These are phyloP conservation scores for Brettanomyces custersianus DNA, from an alignment of 805 yeast species.

Conservation along the genomic window DNA sequence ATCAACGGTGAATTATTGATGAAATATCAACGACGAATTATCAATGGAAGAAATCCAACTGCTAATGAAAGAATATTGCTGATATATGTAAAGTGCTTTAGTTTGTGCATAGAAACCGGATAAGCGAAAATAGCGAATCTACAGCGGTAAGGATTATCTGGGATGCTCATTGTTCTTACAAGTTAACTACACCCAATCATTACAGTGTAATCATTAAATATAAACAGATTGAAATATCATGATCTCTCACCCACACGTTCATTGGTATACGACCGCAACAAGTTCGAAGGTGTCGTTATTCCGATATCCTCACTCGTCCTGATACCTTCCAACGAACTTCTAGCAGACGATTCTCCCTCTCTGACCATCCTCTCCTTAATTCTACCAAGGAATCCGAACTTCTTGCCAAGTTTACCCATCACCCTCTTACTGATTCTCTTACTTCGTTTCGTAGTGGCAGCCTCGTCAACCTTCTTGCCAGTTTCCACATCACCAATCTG, in stretches of 20 bases:
- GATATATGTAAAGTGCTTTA: no score
- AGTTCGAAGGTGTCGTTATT: constrained; percentile 14
- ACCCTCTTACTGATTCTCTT: not conserved
- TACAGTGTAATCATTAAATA: not conserved
- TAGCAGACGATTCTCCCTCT: constrained; percentile 16
- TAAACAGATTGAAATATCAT: not conserved
- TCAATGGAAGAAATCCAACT: no score
- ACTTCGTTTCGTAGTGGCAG: not conserved
- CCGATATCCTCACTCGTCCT: constrained; percentile 18
- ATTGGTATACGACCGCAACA: constrained; percentile 16
- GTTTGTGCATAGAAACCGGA: no score
- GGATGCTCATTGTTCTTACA: no score
- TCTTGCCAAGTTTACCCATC: not conserved
- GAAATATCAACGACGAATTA: no score
- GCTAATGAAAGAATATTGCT: no score
- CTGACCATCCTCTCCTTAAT: constrained; percentile 14
- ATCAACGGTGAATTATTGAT: no score
- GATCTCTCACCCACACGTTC: no score
- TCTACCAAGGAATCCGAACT: not conserved
- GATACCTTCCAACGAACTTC: constrained; percentile 18
- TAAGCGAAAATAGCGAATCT: no score
- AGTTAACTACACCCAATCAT: no score
- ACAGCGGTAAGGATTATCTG: no score
- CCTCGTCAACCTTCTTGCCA: not conserved
- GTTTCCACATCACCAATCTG: not conserved